A percentile compares a stretch with the other conserved stretches of the same genome.
These are phyloP conservation scores for Nepenthes gracilis DNA, from an alignment of 148 eudicot genomes.

Conservation along the genomic window DNA sequence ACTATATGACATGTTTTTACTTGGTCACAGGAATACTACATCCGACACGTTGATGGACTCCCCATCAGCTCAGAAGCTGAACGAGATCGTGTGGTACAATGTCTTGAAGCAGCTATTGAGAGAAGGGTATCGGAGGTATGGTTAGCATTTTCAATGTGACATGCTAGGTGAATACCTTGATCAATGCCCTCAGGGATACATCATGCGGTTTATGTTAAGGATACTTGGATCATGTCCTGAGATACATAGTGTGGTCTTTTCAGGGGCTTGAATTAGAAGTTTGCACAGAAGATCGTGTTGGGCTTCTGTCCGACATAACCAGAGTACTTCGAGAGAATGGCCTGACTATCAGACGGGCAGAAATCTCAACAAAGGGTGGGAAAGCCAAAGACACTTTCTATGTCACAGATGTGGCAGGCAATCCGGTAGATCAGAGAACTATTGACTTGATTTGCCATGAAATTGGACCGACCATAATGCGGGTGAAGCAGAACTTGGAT, in stretches of 20 bases:
- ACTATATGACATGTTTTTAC: neutral
- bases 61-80: slow-evolving; percentile 77
- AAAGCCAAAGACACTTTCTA: slow-evolving; percentile 65
- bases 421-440: slow-evolving; percentile 47
- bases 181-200: neutral
- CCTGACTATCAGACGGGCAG: slow-evolving; percentile 58
- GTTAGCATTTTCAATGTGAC: neutral
- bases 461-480: slow-evolving; percentile 48
- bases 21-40: slow-evolving; percentile 61
- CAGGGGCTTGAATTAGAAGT: slow-evolving; percentile 80
- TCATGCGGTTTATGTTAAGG: neutral
- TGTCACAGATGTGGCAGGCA: slow-evolving; percentile 66
- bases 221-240: neutral
- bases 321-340: slow-evolving; percentile 77
- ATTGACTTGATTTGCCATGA: slow-evolving; percentile 47
- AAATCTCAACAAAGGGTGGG: slow-evolving; percentile 57
- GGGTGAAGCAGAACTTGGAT: slow-evolving; percentile 40
- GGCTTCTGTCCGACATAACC: slow-evolving; percentile 80
- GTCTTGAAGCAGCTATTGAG: slow-evolving; percentile 92
- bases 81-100: slow-evolving; percentile 64
- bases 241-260: too few relatives aligned
- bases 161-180: neutral
- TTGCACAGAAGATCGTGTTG: slow-evolving; percentile 63
- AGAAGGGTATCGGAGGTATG: slow-evolving; percentile 71
- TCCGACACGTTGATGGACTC: slow-evolving; percentile 77